Evolutionary conservation across 2,329 filamentous ascomycete genomes (phyloP), one percentile per base, ranked within the genome.

Genomic region (Xylaria sp.): DNA sequence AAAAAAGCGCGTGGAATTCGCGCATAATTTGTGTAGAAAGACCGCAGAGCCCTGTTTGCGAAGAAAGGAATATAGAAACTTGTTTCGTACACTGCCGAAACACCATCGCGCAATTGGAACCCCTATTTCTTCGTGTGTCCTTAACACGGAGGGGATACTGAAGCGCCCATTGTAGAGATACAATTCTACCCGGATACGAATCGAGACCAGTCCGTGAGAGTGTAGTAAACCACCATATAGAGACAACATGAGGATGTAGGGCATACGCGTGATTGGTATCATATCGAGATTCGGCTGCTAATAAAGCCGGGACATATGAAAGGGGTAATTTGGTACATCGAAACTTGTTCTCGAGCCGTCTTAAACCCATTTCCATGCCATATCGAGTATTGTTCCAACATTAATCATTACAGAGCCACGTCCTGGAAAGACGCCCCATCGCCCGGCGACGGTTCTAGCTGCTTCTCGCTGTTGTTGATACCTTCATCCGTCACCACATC

Each of bases 371-470:
- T 63, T 62, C 66, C 64, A 61, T 63, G 63, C 63, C 56, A 52
- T 54, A 55, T 48, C 53, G 54, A 58, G 49, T 7, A 60, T 44
- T 16, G 35, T 35, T 44, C 46, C 52, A 18, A 48, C 49, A 44
- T 49, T 35, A 30, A 55, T 50, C 2, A 51, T 62, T 76, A 87
- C 67, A 87, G 73, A 61, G 81, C 82, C 52, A 87, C 83, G 65
- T 87, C 83, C 67, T 87, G 83, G 71, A 87, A 87, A n/a, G 83
- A 83, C 4, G 78, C 78, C 0, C 81, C 80, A 63, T 84, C 83
- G 16, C 76, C 78, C 2, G 83, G 79, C 5, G 81, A 82, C 48
- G 76, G 73, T 13, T 76, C 73, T 0, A 76, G 73, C 63, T 78
- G 79, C 52, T 74, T 72, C 47, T 75, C 71, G 13, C 74, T 70